These are phyloP conservation scores for Xanthoparmelia taractica DNA, from an alignment of 495 filamentous ascomycete genomes.

Conservation along the genomic window DNA sequence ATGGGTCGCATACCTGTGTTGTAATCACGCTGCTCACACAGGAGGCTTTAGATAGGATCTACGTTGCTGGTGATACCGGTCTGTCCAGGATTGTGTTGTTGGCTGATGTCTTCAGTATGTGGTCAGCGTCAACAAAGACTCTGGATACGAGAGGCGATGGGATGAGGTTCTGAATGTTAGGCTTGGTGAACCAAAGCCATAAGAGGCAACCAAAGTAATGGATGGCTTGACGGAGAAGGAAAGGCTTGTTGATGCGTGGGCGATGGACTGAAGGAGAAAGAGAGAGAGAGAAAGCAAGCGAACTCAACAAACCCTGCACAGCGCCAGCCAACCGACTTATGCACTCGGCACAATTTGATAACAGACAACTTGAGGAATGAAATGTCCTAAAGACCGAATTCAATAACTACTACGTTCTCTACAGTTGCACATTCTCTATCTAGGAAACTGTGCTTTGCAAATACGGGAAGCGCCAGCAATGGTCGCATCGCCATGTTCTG, in stretches of 20 bases:
- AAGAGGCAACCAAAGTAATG: conserved; percentile 2
- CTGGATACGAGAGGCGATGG: not conserved
- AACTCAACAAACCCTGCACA: conserved; percentile 16
- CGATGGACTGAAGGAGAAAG: conserved; percentile 7
- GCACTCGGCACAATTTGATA: conserved; percentile 21
- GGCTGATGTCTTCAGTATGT: conserved; percentile 8
- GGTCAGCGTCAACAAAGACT: conserved; percentile 10
- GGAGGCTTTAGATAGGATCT: conserved; percentile 5
- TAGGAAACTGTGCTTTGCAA: not conserved
- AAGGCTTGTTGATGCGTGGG: conserved; percentile 18
- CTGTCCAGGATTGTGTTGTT: conserved; percentile 6
- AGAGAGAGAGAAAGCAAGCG: conserved; percentile 14
- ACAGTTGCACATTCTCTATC: not conserved
- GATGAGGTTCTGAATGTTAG: not conserved
- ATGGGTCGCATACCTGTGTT: conserved; percentile 18
- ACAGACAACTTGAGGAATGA: conserved; percentile 7
- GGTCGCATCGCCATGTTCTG: conserved; percentile 1
- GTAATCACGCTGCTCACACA: not conserved
- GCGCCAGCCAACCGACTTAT: conserved; percentile 14
- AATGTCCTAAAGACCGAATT: not conserved
- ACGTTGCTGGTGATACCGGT: conserved; percentile 2
- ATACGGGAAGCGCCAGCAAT: conserved; percentile 4
- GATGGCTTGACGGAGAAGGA: conserved; percentile 1
- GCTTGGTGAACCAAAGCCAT: not conserved
- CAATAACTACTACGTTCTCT: conserved; percentile 1